These are phyloP conservation scores for Diplocarpon rosae DNA, from an alignment of 2,329 filamentous ascomycete genomes.

Conservation along the genomic window DNA sequence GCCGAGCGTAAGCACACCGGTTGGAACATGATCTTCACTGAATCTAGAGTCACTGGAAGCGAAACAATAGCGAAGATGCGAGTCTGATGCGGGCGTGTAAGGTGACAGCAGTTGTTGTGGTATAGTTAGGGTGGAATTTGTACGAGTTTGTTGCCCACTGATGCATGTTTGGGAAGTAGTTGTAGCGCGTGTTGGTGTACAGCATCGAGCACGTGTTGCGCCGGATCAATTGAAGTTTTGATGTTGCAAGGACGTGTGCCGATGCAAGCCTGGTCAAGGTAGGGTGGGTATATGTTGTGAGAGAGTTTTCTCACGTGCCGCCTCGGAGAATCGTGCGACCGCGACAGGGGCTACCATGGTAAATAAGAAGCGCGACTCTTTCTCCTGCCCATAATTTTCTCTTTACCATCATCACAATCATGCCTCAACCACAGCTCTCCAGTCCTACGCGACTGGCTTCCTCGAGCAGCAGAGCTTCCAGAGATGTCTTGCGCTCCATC, in stretches of 20 bases:
- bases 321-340: neutral
- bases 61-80: too few species aligned
- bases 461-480: conserved; percentile 17
- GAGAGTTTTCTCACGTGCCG: neutral
- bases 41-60: too few species aligned
- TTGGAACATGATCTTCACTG: neutral
- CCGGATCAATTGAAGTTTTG: too few species aligned
- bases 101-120: too few species aligned
- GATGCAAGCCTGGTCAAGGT: too few species aligned
- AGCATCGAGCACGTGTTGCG: too few species aligned
- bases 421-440: conserved; percentile 18
- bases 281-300: neutral
- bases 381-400: neutral
- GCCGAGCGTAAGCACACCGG: neutral
- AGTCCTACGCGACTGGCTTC: conserved; percentile 22
- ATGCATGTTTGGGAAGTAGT: too few species aligned
- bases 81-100: too few species aligned
- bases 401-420: conserved; percentile 14
- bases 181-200: too few species aligned
- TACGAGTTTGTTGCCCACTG: too few species aligned
- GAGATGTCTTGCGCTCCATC: conserved; percentile 21
- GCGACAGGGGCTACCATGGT: neutral
- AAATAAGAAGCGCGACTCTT: neutral
- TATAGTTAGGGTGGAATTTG: too few species aligned
- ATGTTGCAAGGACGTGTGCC: too few species aligned